Evolutionary conservation across 2,329 filamentous ascomycete genomes (phyloP), one percentile per base, ranked within the genome.

Genomic region (Thielaviopsis ethacetica): DNA sequence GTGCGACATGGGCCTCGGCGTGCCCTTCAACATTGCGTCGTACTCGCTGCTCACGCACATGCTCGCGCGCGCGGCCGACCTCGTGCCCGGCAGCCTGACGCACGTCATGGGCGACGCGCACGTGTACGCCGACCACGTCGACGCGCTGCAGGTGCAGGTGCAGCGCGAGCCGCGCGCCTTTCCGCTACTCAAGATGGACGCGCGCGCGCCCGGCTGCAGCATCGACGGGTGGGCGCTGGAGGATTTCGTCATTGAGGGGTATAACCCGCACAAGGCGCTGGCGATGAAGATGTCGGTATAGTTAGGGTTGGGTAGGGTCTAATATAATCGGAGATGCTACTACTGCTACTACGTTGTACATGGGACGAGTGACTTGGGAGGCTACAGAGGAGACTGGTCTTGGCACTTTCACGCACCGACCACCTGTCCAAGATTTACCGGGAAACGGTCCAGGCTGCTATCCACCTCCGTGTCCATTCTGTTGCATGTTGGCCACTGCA

Each of bases 91-190:
- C 0, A 91, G 82, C 56, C 78, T 98, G 62, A 93, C 90, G 47
- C 93, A 97, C 71, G 90, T 90, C 54, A 95, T 98, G 90, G 93
- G 93, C 15, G 93, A 98, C 71, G 89, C 91, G n/a, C 93, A 98
- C 71, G 85, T 98, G 1, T 98, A 98, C 71, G 72, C 85, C 7
- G 91, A 98, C 69, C 93, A 98, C 69, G 80, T 95, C 7, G 90
- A 95, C 58, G 91, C 93, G 13, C 75, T 98, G 60, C 80, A 85
- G 67, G 78, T 82, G 59, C 93, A 98, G 73, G 69, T 97, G 38
- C 79, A 82, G 68, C 76, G 93, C 7, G 86, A 91, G 68, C 93
- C 93, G 26, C 79, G 82, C 12, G 78, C 81, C 0, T 97, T 97
- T 65, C 93, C 93, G 0, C 81, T 81, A 54, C 68, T 98, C 61